Evolutionary conservation across 225 moss, liverwort and hornwort species (phyloP).

Genomic region (Polytrichum commune): DNA sequence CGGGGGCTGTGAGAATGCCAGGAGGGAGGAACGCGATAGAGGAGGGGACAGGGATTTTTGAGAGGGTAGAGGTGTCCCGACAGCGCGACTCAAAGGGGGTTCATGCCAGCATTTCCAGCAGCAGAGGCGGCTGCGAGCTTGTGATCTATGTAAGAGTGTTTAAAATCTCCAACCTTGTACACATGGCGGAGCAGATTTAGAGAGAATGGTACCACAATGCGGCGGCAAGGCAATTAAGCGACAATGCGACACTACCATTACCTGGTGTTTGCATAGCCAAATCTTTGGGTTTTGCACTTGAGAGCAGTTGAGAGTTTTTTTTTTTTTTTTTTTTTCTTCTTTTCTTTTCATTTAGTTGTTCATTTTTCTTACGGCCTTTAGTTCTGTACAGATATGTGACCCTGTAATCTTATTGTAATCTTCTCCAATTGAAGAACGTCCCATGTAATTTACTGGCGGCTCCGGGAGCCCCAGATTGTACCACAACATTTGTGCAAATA

Average conservation of each 20-base stretch:
- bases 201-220: constrained; percentile 28
- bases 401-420: constrained; percentile 93
- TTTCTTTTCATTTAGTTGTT: constrained; percentile 48
- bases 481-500: constrained; percentile 94
- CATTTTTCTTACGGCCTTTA: constrained; percentile 79
- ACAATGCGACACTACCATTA: constrained; percentile 25
- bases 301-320: constrained; percentile 29
- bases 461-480: constrained; percentile 66
- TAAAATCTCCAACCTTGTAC: constrained; percentile 55
- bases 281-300: constrained; percentile 47
- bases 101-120: not conserved
- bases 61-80: too few species aligned
- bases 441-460: constrained; percentile 79
- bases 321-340: constrained; percentile 21
- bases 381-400: constrained; percentile 93
- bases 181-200: constrained; percentile 64
- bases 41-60: too few species aligned
- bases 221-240: constrained; percentile 30
- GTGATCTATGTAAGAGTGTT: constrained; percentile 48
- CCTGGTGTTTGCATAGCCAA: constrained; percentile 38
- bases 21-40: too few species aligned
- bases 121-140: constrained; percentile 45
- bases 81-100: too few species aligned
- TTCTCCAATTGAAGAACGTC: constrained; percentile 43
- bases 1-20: constrained; percentile 16